A percentile compares a stretch with the other conserved stretches of the same genome.
These are phyloP conservation scores for Onygenales sp. DNA, from an alignment of 2,329 filamentous ascomycete genomes.

Conservation along the genomic window DNA sequence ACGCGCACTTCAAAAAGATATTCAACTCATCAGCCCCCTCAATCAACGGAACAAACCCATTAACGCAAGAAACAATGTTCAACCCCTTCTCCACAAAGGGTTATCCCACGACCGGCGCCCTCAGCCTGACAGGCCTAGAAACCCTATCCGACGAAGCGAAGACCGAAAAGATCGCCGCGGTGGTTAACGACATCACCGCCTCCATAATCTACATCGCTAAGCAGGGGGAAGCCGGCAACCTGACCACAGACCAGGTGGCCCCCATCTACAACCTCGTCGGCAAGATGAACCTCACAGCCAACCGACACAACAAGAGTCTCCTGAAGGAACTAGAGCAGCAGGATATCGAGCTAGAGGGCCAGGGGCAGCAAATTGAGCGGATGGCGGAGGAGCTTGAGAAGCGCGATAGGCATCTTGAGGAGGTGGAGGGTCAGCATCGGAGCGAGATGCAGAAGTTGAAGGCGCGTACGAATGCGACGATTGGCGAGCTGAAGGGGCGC, in stretches of 20 bases:
- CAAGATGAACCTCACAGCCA: conserved; percentile 16
- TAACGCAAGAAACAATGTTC: background rate
- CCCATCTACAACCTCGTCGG: conserved; percentile 20
- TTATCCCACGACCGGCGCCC: conserved; percentile 5
- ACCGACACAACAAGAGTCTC: conserved; percentile 5
- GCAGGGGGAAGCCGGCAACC: conserved; percentile 16
- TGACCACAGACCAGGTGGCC: conserved; percentile 15
- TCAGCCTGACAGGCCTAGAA: conserved; percentile 17
- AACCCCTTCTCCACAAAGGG: too few relatives aligned
- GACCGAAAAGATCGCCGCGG: conserved; percentile 14
- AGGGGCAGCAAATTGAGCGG: conserved; percentile 10
- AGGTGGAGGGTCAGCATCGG: conserved; percentile 11
- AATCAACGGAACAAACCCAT: background rate
- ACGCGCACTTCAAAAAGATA: too few relatives aligned
- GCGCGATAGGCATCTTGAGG: conserved; percentile 5
- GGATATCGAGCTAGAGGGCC: conserved; percentile 1
- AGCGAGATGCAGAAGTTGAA: conserved; percentile 15
- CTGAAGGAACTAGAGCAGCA: conserved; percentile 14
- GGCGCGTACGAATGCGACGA: conserved; percentile 10
- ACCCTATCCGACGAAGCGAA: conserved; percentile 14
- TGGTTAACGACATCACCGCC: conserved; percentile 22
- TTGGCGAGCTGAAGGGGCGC: conserved; percentile 11
- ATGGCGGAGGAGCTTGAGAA: conserved; percentile 3
- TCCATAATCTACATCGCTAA: conserved; percentile 21
- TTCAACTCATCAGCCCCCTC: too few relatives aligned